A percentile compares a stretch with the other conserved stretches of the same genome.
These are phyloP conservation scores for Debaryomyces prosopidis DNA, from an alignment of 805 yeast genomes.

Conservation along the genomic window DNA sequence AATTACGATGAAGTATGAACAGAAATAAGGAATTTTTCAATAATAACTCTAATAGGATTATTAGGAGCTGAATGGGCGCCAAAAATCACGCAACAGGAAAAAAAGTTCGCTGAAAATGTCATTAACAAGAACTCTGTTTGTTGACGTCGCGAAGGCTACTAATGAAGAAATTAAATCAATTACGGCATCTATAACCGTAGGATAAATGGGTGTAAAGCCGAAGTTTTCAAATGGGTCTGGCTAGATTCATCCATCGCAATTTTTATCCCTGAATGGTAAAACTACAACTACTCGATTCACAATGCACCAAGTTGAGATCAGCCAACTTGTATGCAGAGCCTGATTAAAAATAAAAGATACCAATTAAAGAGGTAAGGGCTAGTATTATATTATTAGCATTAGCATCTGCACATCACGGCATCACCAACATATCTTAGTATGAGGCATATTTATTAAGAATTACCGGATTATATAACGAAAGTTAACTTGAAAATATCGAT, in stretches of 20 bases:
- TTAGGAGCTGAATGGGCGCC: conserved; percentile 80
- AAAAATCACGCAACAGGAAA: conserved; percentile 85
- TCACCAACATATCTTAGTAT: conserved; percentile 90
- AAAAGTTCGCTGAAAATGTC: conserved; percentile 58
- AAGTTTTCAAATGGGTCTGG: conserved; percentile 76
- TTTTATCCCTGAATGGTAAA: conserved; percentile 82
- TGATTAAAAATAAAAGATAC: conserved; percentile 95
- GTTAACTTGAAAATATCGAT: conserved; percentile 69
- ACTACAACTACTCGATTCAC: conserved; percentile 88
- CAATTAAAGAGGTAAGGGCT: conserved; percentile 88
- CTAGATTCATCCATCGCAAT: conserved; percentile 87
- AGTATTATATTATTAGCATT: conserved; percentile 94
- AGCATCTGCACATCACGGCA: conserved; percentile 94
- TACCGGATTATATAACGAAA: conserved; percentile 86
- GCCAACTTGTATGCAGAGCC: conserved; percentile 82
- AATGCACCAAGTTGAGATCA: conserved; percentile 72
- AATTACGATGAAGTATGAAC: conserved; percentile 72
- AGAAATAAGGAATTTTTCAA: conserved; percentile 77
- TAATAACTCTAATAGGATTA: conserved; percentile 45
- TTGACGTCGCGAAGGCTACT: conserved; percentile 41
- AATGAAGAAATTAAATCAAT: conserved; percentile 30
- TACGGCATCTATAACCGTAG: conserved; percentile 61
- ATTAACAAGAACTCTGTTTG: conserved; percentile 69
- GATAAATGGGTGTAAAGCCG: conserved; percentile 54
- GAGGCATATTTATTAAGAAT: conserved; percentile 95